Evolutionary conservation across 768 basidiomycete species (phyloP), one percentile per base, ranked within the genome.

Genomic region (Punctularia strigosozonata): DNA sequence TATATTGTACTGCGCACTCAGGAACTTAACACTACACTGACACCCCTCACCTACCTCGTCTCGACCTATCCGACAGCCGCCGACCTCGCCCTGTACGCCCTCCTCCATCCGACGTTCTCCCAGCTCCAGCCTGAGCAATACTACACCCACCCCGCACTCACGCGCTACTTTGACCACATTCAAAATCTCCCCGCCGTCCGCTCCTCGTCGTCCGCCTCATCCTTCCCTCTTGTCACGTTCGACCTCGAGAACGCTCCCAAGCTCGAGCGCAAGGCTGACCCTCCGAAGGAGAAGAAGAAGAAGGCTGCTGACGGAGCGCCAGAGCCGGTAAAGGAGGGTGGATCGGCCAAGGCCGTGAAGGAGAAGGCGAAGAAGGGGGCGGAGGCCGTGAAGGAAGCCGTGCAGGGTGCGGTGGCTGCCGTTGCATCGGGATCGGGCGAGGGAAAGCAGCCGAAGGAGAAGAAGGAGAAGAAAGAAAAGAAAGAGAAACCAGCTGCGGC

Each of bases 81-180:
- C 32, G 95, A 99, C 58, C 74, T 90, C 40, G 86, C 85, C 7
- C 60, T 97, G 36, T 98, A 92, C 57, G 90, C 82, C 19, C 75
- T 80, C n/a, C 69, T 98, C 22, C 83, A 92, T 56, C 79, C 89
- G 5, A 64, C 70, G 36, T 54, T 92, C 44, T 74, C 82, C 6
- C 75, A 79, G 52, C 64, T 83, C 14, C 71, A 76, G 49, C 67
- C 83, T 4, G 47, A 69, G n/a, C 74, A 84, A 53, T 82, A 86
- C 64, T 80, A 86, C 55, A 62, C 78, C 14, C 72, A 77, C 39
- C 90, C 94, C 4, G 71, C 86, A 17, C 57, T 98, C 26, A 85
- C 85, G 30, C 85, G 95, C 32, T 97, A 94, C 68, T 94, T 98
- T 55, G 84, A 92, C 60, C 89, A 97, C 60, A 73, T 99, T 42